Base-by-base conservation (phyloP, 2,329 filamentous ascomycete genomes). In the Talaromyces islandicus region DNA sequence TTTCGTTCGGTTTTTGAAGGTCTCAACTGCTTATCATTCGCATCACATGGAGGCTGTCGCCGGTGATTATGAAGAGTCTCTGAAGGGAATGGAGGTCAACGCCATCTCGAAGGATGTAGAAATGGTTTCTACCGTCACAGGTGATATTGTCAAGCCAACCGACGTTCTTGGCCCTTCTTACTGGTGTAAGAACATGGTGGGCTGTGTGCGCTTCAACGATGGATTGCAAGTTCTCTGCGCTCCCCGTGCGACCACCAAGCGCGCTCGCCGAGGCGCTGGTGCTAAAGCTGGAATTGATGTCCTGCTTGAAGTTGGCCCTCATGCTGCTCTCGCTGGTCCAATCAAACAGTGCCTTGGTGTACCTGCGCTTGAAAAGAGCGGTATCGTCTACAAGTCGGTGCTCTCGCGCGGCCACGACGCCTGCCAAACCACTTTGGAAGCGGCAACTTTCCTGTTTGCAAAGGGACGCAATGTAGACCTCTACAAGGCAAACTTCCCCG, bases 151-250 rank as follows among this genome's bases (percentile, higher is more conserved):
- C 4, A 46, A n/a, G 10, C 30, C 50, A 0, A 60, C 62, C 1
- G 56, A 65, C 1, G 4, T 56, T 46, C 55, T 69, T 7, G 43
- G 52, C 17, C 54, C 60, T 17, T 56, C 59, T 24, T 72, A 74
- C 52, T 74, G 71, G 71, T 64, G 69, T 1, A 62, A 67, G 3
- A 74, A 74, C 29, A 65, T 74, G 65, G 63, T 70, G 1, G 70
- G 67, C 1, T 69, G 70, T 1, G 71, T 73, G 2, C 64, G 58
- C 0, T 73, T 74, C 55, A 63, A 62, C 4, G 60, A 60, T 2
- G 68, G 63, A 0, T 50, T 72, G 25, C 41, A 46, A 46, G 17
- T 12, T 21, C 41, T 46, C 9, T 46, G 41, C 10, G 19, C 41
- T 19, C 41, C 41, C 9, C 41, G 19, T 7, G 41, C n/a, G 9